A percentile compares a stretch with the other conserved stretches of the same genome.
Evolutionary conservation across 2,329 filamentous ascomycete genomes (phyloP).

Genomic region (Cryphonectria naterciae): DNA sequence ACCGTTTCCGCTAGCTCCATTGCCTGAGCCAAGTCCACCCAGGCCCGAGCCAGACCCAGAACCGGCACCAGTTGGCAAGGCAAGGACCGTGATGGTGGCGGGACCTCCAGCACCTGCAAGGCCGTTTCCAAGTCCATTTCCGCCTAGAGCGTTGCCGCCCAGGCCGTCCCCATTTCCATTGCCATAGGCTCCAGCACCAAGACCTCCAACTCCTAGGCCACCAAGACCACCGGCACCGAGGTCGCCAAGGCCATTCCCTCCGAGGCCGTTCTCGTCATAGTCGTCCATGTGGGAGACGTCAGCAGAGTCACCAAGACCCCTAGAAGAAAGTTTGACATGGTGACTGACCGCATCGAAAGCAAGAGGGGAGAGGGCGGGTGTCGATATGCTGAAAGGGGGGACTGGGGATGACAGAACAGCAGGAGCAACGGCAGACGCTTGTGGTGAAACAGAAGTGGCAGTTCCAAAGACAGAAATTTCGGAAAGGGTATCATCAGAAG

Average conservation of each 20-base stretch:
- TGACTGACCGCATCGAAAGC: constrained; percentile 8
- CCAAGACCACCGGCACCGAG: constrained; percentile 2
- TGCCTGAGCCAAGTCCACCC: background rate
- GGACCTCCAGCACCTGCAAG: constrained; percentile 6
- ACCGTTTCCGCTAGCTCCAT: constrained; percentile 7
- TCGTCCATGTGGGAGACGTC: constrained; percentile 18
- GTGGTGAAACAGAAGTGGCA: background rate
- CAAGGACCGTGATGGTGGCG: constrained; percentile 25
- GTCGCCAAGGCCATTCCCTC: constrained; percentile 1
- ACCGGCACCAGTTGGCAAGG: constrained; percentile 12
- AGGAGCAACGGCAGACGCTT: constrained; percentile 18
- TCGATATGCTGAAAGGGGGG: constrained; percentile 4
- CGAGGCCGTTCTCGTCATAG: constrained; percentile 22
- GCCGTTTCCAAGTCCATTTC: constrained; percentile 15
- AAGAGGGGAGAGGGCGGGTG: background rate
- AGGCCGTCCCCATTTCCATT: constrained; percentile 24
- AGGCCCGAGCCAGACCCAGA: constrained; percentile 18
- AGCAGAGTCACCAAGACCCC: constrained; percentile 9
- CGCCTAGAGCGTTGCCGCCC: constrained; percentile 16
- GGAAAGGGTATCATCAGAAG: constrained; percentile 2
- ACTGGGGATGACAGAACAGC: constrained; percentile 16
- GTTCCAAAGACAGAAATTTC: constrained; percentile 16
- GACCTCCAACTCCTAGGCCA: background rate
- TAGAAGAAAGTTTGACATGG: constrained; percentile 15
- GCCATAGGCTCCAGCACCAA: constrained; percentile 1